A percentile compares a stretch with the other conserved stretches of the same genome.
phyloP scores from a whole-genome alignment of 768 basidiomycete genomes.

The Leucocoprinus sp. region DNA sequence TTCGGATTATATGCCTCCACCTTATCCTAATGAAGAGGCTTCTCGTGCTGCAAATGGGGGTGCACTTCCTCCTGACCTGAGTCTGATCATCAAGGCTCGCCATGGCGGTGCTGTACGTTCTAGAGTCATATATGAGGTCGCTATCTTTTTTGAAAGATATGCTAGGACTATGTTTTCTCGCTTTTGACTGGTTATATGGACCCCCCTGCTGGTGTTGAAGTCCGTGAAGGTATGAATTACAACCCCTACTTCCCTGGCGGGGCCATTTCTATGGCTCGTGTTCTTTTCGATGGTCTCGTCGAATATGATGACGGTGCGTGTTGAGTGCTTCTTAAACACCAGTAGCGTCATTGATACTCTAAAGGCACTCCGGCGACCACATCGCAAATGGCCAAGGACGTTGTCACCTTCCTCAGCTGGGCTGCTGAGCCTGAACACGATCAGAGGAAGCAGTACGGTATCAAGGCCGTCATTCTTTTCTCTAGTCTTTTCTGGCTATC shows the following conservation, averaged over 20 bases:
- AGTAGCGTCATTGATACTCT: background rate
- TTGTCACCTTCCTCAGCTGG: slow-evolving; percentile 92
- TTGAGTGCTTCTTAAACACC: background rate
- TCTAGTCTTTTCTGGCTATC: slow-evolving; percentile 73
- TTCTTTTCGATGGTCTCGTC: slow-evolving; percentile 91
- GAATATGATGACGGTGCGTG: slow-evolving; percentile 85
- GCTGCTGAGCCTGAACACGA: slow-evolving; percentile 98
- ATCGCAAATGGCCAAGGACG: slow-evolving; percentile 99
- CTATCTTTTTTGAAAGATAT: background rate
- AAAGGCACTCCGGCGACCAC: slow-evolving; percentile 91
- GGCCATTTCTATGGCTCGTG: slow-evolving; percentile 96
- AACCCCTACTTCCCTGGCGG: slow-evolving; percentile 99
- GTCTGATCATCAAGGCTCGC: slow-evolving; percentile 95
- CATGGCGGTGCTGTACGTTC: slow-evolving; percentile 87
- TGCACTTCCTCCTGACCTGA: slow-evolving; percentile 94
- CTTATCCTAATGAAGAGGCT: slow-evolving; percentile 98
- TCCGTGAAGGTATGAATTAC: slow-evolving; percentile 98
- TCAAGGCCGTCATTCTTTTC: slow-evolving; percentile 94
- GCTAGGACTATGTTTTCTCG: slow-evolving; percentile 92
- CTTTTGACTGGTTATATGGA: slow-evolving; percentile 96
- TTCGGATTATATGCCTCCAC: slow-evolving; percentile 90
- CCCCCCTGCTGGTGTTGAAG: slow-evolving; percentile 89
- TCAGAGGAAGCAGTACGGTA: slow-evolving; percentile 92
- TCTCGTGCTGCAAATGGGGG: slow-evolving; percentile 91
- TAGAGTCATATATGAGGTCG: background rate